These are phyloP conservation scores for Secale cereale DNA, from an alignment of 176 grass and related monocot species.

Conservation along the genomic window DNA sequence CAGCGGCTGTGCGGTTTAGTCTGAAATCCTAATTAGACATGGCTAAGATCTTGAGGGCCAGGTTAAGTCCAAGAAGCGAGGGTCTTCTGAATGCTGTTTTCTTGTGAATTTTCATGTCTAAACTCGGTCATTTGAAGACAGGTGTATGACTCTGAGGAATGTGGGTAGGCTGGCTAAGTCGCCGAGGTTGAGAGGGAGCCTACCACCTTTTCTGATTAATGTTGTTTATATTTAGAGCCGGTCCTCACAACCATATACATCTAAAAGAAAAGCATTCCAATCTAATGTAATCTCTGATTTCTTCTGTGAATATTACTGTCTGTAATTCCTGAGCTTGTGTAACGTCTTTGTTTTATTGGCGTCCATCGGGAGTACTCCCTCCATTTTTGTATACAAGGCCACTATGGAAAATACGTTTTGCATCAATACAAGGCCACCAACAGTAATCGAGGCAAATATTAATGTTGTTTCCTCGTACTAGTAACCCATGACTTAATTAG, in stretches of 20 bases:
- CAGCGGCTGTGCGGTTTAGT: background rate
- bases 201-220: background rate
- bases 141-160: background rate
- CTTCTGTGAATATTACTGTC: background rate
- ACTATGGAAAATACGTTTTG: too few species aligned
- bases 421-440: too few species aligned
- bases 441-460: too few species aligned
- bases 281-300: slow-evolving; percentile 6
- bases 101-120: background rate
- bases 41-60: background rate
- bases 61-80: slow-evolving; percentile 2
- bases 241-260: background rate
- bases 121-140: background rate
- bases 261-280: background rate
- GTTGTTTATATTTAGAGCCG: background rate
- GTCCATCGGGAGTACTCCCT: slow-evolving; percentile 17
- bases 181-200: background rate
- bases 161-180: background rate
- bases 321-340: background rate
- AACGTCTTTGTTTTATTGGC: slow-evolving; percentile 13
- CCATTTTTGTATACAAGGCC: too few species aligned
- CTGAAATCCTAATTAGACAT: background rate
- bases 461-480: too few species aligned
- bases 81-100: background rate
- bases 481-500: too few species aligned